A percentile compares a stretch with the other conserved stretches of the same genome.
Evolutionary conservation across 805 yeast species (phyloP).

Genomic region (Lipomyces kockii): DNA sequence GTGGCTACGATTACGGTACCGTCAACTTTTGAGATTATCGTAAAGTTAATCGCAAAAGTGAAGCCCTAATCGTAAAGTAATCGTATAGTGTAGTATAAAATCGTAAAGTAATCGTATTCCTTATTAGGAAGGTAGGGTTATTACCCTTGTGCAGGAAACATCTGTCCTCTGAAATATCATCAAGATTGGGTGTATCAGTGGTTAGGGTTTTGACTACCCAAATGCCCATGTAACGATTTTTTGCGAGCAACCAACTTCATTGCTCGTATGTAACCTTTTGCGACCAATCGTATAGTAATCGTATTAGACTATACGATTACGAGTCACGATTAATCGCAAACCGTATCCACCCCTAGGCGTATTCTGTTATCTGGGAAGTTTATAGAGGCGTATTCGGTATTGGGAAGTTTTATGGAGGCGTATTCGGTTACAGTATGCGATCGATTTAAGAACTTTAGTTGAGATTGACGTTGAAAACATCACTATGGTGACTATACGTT

Average conservation of each 20-base stretch:
- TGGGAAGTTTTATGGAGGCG: too few relatives aligned
- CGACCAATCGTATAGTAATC: constrained; percentile 1
- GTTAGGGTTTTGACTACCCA: too few relatives aligned
- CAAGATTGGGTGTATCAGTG: constrained; percentile 1
- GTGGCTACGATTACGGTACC: too few relatives aligned
- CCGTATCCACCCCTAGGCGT: constrained; percentile 5
- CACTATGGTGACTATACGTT: too few relatives aligned
- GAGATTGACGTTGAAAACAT: too few relatives aligned
- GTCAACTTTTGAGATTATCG: too few relatives aligned
- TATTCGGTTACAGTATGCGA: too few relatives aligned
- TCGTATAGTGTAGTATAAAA: too few relatives aligned
- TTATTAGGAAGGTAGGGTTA: constrained; percentile 3
- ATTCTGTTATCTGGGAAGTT: too few relatives aligned
- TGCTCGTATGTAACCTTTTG: not conserved
- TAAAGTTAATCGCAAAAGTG: constrained; percentile 1
- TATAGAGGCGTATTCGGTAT: too few relatives aligned
- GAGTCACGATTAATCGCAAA: constrained; percentile 2
- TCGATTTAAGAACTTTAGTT: too few relatives aligned
- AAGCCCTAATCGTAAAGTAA: constrained; percentile 3
- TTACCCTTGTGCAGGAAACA: not conserved
- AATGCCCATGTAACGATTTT: not conserved
- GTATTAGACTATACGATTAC: constrained; percentile 2
- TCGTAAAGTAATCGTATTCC: too few relatives aligned
- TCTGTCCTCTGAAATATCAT: constrained; percentile 2
- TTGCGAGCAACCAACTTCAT: constrained; percentile 1